Percentiles rank a stretch among this genome's conserved stretches.
These are phyloP conservation scores for Lentinula edodes DNA, from an alignment of 768 basidiomycete species.

Conservation along the genomic window DNA sequence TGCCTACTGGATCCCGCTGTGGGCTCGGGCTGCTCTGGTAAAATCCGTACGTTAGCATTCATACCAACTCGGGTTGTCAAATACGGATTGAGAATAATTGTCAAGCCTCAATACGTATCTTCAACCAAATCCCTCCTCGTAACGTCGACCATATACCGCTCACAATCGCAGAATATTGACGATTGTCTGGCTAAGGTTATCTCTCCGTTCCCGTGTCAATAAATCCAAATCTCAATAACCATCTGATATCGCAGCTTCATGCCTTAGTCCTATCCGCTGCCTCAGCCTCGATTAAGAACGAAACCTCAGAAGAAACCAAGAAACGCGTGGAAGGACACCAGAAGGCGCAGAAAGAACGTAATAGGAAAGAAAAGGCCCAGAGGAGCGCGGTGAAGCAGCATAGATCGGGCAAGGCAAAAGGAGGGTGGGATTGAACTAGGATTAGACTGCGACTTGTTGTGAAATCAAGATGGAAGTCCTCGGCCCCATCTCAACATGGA, in stretches of 20 bases:
- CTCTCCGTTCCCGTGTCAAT: neutral
- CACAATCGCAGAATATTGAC: slow-evolving; percentile 70
- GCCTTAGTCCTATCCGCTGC: slow-evolving; percentile 43
- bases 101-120: slow-evolving; percentile 59
- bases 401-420: slow-evolving; percentile 10
- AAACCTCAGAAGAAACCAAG: slow-evolving; percentile 50
- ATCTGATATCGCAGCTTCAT: slow-evolving; percentile 40
- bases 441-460: no score
- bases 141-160: slow-evolving; percentile 66
- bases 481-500: no score
- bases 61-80: no score
- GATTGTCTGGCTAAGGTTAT: slow-evolving; percentile 65
- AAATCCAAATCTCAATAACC: neutral
- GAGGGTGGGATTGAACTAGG: neutral
- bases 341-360: slow-evolving; percentile 39
- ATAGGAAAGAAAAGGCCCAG: slow-evolving; percentile 46
- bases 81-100: no score
- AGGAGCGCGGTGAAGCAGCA: slow-evolving; percentile 44
- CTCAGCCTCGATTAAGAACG: slow-evolving; percentile 40
- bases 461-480: no score
- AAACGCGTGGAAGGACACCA: slow-evolving; percentile 44
- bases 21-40: slow-evolving; percentile 49
- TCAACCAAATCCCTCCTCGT: slow-evolving; percentile 66
- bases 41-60: slow-evolving; percentile 35
- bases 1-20: slow-evolving; percentile 62